These are phyloP conservation scores for Phytophthora palmivora DNA, from an alignment of 352 stramenopile genomes.

Conservation along the genomic window DNA sequence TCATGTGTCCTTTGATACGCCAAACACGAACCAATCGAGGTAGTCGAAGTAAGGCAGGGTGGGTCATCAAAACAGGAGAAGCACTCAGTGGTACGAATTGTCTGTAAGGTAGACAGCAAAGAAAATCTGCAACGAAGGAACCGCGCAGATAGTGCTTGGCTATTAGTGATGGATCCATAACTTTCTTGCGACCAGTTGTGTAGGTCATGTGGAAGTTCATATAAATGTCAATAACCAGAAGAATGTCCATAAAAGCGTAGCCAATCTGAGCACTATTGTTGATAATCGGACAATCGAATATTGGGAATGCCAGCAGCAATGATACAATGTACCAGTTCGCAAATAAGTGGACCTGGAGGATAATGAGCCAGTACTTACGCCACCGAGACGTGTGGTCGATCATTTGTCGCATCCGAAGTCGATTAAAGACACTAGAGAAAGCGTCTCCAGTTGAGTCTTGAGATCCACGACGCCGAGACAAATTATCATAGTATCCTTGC, in stretches of 20 bases:
- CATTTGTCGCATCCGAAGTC: conserved; percentile 31
- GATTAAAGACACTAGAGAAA: conserved; percentile 8
- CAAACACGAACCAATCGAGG: conserved; percentile 47
- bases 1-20: conserved; percentile 39
- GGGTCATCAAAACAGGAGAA: conserved; percentile 6
- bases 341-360: conserved; percentile 46
- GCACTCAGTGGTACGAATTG: conserved; percentile 22
- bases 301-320: conserved; percentile 47
- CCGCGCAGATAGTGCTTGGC: conserved; percentile 37
- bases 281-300: conserved; percentile 28
- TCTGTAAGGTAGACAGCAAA: conserved; percentile 54
- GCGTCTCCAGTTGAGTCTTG: not conserved
- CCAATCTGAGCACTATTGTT: conserved; percentile 21
- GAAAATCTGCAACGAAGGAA: conserved; percentile 41
- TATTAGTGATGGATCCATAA: conserved; percentile 28
- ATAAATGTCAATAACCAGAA: conserved; percentile 55
- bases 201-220: conserved; percentile 54
- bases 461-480: conserved; percentile 25
- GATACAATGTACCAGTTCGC: conserved; percentile 52
- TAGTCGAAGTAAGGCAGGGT: conserved; percentile 39
- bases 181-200: conserved; percentile 33
- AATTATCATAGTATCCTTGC: conserved; percentile 51
- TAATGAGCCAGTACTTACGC: conserved; percentile 49
- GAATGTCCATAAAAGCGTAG: conserved; percentile 41
- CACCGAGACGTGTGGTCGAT: conserved; percentile 41